A percentile compares a stretch with the other conserved stretches of the same genome.
Conservation (phyloP, 371 early-diverging fungal species). For the Mortierella sp. region DNA sequence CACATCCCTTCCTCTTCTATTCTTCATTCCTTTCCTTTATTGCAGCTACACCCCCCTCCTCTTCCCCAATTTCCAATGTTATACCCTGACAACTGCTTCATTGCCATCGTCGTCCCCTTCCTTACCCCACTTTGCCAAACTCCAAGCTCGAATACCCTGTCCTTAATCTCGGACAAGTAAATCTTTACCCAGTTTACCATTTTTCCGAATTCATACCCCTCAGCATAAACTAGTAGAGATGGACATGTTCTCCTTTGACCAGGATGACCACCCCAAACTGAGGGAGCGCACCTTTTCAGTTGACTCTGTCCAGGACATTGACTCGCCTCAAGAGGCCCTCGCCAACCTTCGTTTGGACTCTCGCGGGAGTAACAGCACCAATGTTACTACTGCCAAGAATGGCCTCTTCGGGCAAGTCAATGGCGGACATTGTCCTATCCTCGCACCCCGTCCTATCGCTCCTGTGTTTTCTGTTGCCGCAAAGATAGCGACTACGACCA, state of each 20-base stretch:
- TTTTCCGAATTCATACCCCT: neutral
- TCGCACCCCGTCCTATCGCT: conserved; percentile 42
- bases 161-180: conserved; percentile 20
- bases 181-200: neutral
- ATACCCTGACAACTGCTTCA: conserved; percentile 35
- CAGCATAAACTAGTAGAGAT: conserved; percentile 14
- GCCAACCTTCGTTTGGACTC: conserved; percentile 9
- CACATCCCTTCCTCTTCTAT: conserved; percentile 10
- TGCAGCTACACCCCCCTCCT: neutral
- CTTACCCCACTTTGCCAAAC: conserved; percentile 52
- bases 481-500: conserved; percentile 2
- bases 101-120: conserved; percentile 39
- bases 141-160: conserved; percentile 13
- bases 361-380: neutral
- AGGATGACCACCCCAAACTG: conserved; percentile 55
- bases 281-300: conserved; percentile 46
- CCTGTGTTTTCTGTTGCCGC: conserved; percentile 13
- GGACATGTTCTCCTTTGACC: conserved; percentile 56
- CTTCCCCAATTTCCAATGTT: conserved; percentile 32
- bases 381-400: neutral
- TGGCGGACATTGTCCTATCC: conserved; percentile 14
- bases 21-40: conserved; percentile 8
- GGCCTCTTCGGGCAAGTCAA: neutral
- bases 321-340: conserved; percentile 16
- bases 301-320: conserved; percentile 26